Evolutionary conservation across 768 basidiomycete species (phyloP).

Genomic region (Heimioporus sp.): DNA sequence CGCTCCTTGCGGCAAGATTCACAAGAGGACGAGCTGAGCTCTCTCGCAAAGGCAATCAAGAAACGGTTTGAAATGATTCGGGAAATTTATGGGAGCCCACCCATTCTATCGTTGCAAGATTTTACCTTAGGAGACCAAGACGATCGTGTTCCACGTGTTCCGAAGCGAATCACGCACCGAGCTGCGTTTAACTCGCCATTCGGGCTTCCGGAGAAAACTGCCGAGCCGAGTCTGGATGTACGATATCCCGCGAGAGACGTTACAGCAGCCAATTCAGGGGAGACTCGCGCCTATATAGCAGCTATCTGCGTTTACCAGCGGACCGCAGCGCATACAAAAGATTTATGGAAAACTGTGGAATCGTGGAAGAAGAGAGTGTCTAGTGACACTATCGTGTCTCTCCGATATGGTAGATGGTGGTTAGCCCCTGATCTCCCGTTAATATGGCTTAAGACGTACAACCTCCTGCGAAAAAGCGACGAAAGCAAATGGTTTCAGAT

Average conservation of each 20-base stretch:
- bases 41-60: conserved; percentile 25
- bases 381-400: not conserved
- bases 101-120: too few species aligned
- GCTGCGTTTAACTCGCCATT: not conserved
- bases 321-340: not conserved
- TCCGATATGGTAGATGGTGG: conserved; percentile 25
- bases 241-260: conserved; percentile 12
- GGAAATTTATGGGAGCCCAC: conserved; percentile 2
- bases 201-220: not conserved
- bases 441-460: conserved; percentile 28
- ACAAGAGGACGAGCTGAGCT: conserved; percentile 28
- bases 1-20: conserved; percentile 12
- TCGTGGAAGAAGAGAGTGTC: not conserved
- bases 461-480: conserved; percentile 15
- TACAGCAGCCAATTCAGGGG: not conserved
- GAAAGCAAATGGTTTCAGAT: conserved; percentile 13
- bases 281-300: conserved; percentile 4
- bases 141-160: too few species aligned
- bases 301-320: conserved; percentile 3
- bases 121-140: not conserved
- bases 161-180: too few species aligned
- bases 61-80: conserved; percentile 14
- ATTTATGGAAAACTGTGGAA: not conserved
- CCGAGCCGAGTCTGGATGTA: not conserved
- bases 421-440: conserved; percentile 14